Evolutionary conservation across 495 filamentous ascomycete genomes (phyloP), one percentile per base, ranked within the genome.

Genomic region (Gamarada debralockiae): DNA sequence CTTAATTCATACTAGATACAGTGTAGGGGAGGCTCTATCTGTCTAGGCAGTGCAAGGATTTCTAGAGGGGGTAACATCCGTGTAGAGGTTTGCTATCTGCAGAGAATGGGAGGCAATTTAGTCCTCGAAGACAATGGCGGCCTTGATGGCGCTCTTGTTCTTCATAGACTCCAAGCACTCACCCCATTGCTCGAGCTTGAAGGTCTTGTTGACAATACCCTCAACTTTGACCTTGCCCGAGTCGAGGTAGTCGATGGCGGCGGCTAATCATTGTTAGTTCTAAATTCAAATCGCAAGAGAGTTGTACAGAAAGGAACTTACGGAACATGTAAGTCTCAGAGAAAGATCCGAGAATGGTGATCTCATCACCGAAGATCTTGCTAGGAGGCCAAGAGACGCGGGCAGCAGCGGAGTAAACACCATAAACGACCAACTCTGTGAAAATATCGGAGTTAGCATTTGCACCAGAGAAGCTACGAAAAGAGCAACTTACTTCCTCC

Each of bases 321-420:
- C 62, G 83, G 75, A 85, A 89, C 75, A 86, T 86, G 71, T 84
- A 84, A 14, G 80, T 81, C 61, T 87, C 82, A 24, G 77, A 82
- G 73, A 86, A 87, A 33, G 76, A 82, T 23, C 83, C 83, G 34
- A 87, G 66, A 55, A 89, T 84, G 53, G 80, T 86, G 60, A 87
- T 86, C 61, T 86, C 84, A 31, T 60, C 58, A 54, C 66, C 67
- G 50, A 71, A 70, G 64, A 86, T 87, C 72, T 85, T 86, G 65
- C 75, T 74, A 21, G 84, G 84, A 1, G 80, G 70, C 81, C 82
- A 85, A 25, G 73, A 75, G 33, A 89, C 83, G 36, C 78, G 76
- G 42, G 73, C 78, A 15, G 76, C 63, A 56, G 75, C 77, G 27
- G 75, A 67, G 65, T 87, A 89, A 22, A 89, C 85, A 44, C 81